Evolutionary conservation across 768 basidiomycete species (phyloP), one percentile per base, ranked within the genome.

Genomic region (Russula virescens): DNA sequence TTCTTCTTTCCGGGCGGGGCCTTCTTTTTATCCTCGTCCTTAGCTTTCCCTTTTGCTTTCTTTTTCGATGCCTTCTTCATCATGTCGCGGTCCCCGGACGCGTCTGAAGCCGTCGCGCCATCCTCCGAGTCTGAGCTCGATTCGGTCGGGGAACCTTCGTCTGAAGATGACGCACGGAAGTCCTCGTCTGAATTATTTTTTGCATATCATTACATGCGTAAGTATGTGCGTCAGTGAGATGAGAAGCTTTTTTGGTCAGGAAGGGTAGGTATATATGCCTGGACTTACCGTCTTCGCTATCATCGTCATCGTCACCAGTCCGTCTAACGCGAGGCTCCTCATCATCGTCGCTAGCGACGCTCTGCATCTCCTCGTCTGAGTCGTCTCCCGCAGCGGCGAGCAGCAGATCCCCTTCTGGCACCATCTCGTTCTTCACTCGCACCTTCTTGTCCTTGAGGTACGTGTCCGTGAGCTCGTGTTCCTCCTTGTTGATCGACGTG

Each of bases 401-500:
- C 68, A 90, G 79, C 64, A 91, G 77, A 70, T 94, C 87, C 21
- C 86, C 87, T 70, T 97, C 95, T 16, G 90, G 88, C 56, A 89
- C 83, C 83, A 94, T 93, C 82, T 96, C 94, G 73, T 93, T 96
- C 83, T 97, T 97, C 66, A 96, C 83, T 69, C 86, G 84, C 67
- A 98, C 83, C 75, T 94, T 95, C 80, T 97, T 96, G 31, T 89
- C 86, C 69, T 86, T 85, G 68, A 99, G 75, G 73, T 91, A 98
- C 23, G 83, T 79, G 70, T 94, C 91, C 35, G 91, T 89, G 16
- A 84, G 80, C 62, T 90, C 89, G 67, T 94, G 88, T 71, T 99
- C 97, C 71, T 98, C 96, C 75, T 96, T 98, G 75, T 91, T 91
- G 75, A 99, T 88, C 2, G 92, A 90, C 1, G 90, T 90, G 75